Conservation (phyloP, 164 flowering plant genomes). For the Berberis thunbergii region DNA sequence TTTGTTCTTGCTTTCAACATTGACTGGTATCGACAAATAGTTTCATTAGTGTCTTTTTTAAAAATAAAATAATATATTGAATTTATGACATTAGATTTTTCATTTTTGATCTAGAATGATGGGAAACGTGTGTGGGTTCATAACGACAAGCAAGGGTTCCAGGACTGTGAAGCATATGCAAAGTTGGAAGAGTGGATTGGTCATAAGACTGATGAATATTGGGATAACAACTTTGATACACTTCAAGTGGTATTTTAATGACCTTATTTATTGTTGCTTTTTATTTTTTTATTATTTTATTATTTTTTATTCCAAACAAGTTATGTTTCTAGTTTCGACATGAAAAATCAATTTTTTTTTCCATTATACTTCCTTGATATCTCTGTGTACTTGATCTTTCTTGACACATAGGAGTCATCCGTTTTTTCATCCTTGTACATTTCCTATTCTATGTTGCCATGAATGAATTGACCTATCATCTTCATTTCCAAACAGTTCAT, state of each 20-base stretch:
- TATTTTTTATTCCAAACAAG: neutral
- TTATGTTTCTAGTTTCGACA: neutral
- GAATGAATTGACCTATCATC: too few relatives aligned
- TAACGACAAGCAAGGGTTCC: slow-evolving; percentile 50
- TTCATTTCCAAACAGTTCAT: too few relatives aligned
- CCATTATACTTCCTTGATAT: neutral
- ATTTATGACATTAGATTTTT: neutral
- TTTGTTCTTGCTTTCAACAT: too few relatives aligned
- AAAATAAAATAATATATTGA: neutral
- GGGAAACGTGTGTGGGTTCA: slow-evolving; percentile 38
- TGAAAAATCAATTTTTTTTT: neutral
- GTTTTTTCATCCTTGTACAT: too few relatives aligned
- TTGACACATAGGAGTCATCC: too few relatives aligned
- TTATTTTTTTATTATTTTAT: neutral
- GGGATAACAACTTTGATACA: slow-evolving; percentile 39
- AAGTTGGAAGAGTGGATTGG: slow-evolving; percentile 51
- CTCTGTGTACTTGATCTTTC: too few relatives aligned
- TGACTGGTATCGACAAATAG: too few relatives aligned
- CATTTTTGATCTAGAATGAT: slow-evolving; percentile 23
- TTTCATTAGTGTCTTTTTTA: neutral
- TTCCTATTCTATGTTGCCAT: too few relatives aligned
- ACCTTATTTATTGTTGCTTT: neutral
- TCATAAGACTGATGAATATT: slow-evolving; percentile 29
- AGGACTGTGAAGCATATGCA: slow-evolving; percentile 56
- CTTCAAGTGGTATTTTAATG: slow-evolving; percentile 29